These are phyloP conservation scores for Talaromyces sp. DNA, from an alignment of 2,329 filamentous ascomycete genomes.

Conservation along the genomic window DNA sequence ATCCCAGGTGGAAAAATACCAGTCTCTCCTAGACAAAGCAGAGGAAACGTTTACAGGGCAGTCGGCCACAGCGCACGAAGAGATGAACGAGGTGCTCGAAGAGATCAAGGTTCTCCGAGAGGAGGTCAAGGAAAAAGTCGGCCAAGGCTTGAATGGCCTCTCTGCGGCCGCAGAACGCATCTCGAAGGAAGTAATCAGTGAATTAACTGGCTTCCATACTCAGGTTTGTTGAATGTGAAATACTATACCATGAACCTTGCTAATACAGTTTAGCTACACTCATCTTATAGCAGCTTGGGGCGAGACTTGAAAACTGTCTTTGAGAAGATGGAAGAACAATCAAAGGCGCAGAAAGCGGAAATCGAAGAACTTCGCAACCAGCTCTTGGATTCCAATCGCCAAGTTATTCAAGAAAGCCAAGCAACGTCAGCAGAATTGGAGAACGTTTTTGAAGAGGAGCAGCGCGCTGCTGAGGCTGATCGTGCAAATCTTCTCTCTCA, in stretches of 20 bases:
- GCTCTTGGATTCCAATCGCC: conserved; percentile 62
- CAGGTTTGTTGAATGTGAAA: conserved; percentile 40
- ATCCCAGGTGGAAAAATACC: conserved; percentile 62
- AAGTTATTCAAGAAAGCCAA: conserved; percentile 62
- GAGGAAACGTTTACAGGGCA: conserved; percentile 57
- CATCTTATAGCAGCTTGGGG: conserved; percentile 76
- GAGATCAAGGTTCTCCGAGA: conserved; percentile 88
- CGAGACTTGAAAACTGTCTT: conserved; percentile 83
- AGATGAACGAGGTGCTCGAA: conserved; percentile 85
- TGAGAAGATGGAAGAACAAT: conserved; percentile 68
- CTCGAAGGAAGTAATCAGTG: conserved; percentile 78
- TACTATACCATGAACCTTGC: neutral
- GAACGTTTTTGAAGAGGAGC: conserved; percentile 68
- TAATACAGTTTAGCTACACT: conserved; percentile 55
- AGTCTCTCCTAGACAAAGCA: conserved; percentile 61
- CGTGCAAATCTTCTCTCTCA: conserved; percentile 67
- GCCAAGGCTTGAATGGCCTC: conserved; percentile 75
- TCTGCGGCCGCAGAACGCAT: conserved; percentile 82
- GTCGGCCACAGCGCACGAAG: conserved; percentile 57
- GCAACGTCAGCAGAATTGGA: conserved; percentile 62
- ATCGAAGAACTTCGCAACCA: conserved; percentile 67
- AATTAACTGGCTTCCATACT: conserved; percentile 76
- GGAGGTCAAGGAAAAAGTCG: conserved; percentile 78
- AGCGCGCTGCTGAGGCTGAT: conserved; percentile 64
- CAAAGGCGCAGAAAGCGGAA: conserved; percentile 71